These are phyloP conservation scores for Thuja plicata DNA, from an alignment of 83 land plant species.

Conservation along the genomic window DNA sequence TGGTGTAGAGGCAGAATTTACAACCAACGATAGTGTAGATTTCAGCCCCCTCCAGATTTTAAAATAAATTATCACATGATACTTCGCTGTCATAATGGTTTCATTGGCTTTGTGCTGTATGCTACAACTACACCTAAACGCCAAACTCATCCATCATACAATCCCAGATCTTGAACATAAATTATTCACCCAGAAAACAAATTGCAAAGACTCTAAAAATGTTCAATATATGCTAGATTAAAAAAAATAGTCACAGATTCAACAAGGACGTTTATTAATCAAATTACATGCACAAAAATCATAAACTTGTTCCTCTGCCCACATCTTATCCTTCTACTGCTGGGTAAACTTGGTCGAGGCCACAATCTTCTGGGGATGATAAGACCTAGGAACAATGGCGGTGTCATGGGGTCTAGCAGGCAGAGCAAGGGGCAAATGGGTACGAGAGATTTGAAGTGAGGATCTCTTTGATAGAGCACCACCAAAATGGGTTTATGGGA, in stretches of 20 bases:
- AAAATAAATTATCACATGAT: neutral
- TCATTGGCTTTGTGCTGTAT: neutral
- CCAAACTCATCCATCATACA: neutral
- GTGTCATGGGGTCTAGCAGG: neutral
- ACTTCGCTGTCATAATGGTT: neutral
- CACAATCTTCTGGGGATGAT: constrained; percentile 1
- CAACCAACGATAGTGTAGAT: no score
- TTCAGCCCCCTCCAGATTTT: no score
- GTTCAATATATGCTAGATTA: neutral
- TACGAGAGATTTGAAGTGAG: neutral
- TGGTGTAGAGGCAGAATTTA: no score
- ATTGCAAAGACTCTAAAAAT: neutral
- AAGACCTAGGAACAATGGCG: neutral
- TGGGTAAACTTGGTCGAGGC: no score
- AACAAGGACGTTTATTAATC: neutral
- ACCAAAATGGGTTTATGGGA: neutral
- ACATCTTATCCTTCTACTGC: no score
- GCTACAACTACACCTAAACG: neutral
- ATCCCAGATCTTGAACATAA: neutral
- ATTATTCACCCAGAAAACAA: neutral
- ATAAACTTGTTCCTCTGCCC: no score
- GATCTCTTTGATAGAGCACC: neutral
- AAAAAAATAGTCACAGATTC: neutral
- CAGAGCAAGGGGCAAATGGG: neutral
- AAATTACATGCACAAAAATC: neutral